A percentile compares a stretch with the other conserved stretches of the same genome.
Conservation (phyloP, 2,329 filamentous ascomycete genomes). For the Botrytis sinoallii region DNA sequence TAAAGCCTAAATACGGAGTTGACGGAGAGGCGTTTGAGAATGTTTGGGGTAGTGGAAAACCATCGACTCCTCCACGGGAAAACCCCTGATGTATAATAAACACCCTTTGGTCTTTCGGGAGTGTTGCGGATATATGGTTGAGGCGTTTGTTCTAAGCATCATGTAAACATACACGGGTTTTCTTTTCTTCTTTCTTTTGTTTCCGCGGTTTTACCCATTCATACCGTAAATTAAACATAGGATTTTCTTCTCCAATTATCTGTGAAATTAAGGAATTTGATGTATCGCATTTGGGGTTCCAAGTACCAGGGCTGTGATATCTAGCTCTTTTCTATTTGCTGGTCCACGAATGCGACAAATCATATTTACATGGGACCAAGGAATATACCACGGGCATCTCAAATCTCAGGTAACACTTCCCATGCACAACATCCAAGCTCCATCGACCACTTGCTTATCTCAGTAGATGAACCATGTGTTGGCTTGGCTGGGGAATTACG, state of each 20-base stretch:
- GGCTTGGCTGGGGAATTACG: neutral
- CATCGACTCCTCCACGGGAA: constrained; percentile 31
- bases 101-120: constrained; percentile 17
- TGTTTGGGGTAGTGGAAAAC: constrained; percentile 36
- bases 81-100: constrained; percentile 34
- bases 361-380: neutral
- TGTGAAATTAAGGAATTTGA: neutral
- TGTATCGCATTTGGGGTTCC: neutral
- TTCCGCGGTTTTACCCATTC: neutral
- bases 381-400: neutral
- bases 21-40: constrained; percentile 39
- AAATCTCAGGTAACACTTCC: neutral
- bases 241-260: neutral
- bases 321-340: neutral
- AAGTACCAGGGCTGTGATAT: neutral
- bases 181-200: neutral
- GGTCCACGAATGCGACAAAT: neutral
- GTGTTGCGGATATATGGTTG: neutral
- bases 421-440: constrained; percentile 7
- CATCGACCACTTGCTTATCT: neutral
- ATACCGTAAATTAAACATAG: neutral
- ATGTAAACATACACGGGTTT: neutral
- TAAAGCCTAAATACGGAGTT: constrained; percentile 38
- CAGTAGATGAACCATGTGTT: neutral
- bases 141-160: neutral